Base-by-base conservation (phyloP, 495 filamentous ascomycete genomes). In the Podospora fimiseda region DNA sequence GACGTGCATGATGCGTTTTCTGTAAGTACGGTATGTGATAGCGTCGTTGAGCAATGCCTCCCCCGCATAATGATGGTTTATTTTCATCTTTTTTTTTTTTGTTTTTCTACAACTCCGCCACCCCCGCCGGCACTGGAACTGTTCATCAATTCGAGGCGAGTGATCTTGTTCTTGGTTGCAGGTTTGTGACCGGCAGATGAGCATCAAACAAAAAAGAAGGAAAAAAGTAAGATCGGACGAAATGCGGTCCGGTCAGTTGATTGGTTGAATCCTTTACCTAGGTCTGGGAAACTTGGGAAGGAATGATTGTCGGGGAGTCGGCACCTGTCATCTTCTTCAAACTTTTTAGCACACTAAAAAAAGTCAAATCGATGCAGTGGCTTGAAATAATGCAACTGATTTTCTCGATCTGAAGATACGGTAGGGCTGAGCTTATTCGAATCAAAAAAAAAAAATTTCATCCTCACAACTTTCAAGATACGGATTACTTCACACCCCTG, bases 101-200 rank as follows among this genome's bases (percentile, higher is more conserved):
- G 21, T 46, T 38, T 48, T 42, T 37, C 24, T n/a, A 42, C 43
- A 30, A 27, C 52, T 55, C 48, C 40, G 53, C 53, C 53, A 56
- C 53, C 53, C 48, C 53, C 48, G 40, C 47, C 42, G 48, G 42
- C 53, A 51, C 2, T 56, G 51, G 47, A 22, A 21, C 44, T 9
- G 23, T 13, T 47, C 23, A 14, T 22, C 23, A 22, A 21, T 36
- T 47, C 18, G 43, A 22, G 42, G 18, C 13, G 38, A 33, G 33
- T n/a, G n/a, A n/a, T n/a, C n/a, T n/a, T n/a, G n/a, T n/a, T n/a
- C n/a, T n/a, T n/a, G n/a, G n/a, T n/a, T n/a, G n/a, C n/a, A n/a
- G n/a, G n/a, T n/a, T 48, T 43, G 13, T 24, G 5, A 3, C 20
- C 3, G 22, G 13, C 44, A 23, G n/a, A 47, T 0, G 14, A 18